Evolutionary conservation across 2,329 filamentous ascomycete species (phyloP), one percentile per base, ranked within the genome.

Genomic region (Colletotrichum sp.): DNA sequence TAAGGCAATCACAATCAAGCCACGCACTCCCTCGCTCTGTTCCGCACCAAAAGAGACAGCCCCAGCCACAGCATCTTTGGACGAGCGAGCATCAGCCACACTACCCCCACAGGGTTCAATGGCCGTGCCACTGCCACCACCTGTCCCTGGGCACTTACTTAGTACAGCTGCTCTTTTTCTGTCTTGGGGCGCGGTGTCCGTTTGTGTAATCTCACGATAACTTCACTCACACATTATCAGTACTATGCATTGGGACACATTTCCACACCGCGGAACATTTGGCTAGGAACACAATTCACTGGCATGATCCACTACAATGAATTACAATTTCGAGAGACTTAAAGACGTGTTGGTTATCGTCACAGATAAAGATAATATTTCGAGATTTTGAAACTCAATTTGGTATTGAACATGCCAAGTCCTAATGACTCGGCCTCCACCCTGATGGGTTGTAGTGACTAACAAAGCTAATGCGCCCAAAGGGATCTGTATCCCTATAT

Each of bases 1-100:
- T 76, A 18, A 76, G 74, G 74, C 71, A 69, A 1, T 1, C 3
- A 34, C 12, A 21, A 2, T 16, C 28, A 30, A 73, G 58, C 70
- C 64, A 75, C 69, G 26, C 65, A 16, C 32, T 34, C 13, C 13
- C 13, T 16, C 34, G 1, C 36, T n/a, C 61, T 26, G 2, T 21
- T 6, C 61, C 21, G 18, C 13, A 28, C 13, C 16, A 9, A 43
- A 9, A 8, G 9, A 32, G 21, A 26, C 21, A 18, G 13, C 61
- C 15, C 15, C 18, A 57, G 36, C 52, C 61, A 64, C 57, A n/a
- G 8, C 32, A 15, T 26, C 13, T 16, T 6, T 18, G 18, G 4
- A 26, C 9, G 26, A 13, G 12, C 5, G 5, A 36, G 65, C 24
- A 28, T 32, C 16, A 58, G 30, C 48, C 66, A 58, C 48, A 68